These are phyloP conservation scores for Tetratostichococcus sp. DNA, from an alignment of 139 green algal genomes.

Conservation along the genomic window DNA sequence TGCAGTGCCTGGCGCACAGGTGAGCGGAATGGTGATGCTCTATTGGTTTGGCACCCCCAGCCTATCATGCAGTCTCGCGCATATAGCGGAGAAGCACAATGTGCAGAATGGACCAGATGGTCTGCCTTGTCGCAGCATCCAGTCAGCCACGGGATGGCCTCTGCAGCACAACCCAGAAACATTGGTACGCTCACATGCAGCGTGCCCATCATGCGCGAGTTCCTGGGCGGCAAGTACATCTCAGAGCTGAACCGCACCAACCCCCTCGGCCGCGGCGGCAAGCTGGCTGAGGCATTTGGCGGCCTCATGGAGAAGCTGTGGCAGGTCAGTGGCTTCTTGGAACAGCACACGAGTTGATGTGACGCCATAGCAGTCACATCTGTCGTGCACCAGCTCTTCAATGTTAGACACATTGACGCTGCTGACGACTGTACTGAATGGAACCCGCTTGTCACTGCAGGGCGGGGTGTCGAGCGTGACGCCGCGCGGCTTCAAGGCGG, in stretches of 20 bases:
- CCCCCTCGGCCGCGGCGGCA: conserved; percentile 83
- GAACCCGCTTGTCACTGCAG: not conserved
- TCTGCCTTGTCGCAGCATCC: too few relatives aligned
- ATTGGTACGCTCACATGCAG: too few relatives aligned
- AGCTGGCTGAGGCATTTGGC: conserved; percentile 86
- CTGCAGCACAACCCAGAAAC: too few relatives aligned
- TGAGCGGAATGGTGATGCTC: too few relatives aligned
- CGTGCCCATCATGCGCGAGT: conserved; percentile 70
- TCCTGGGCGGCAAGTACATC: conserved; percentile 64
- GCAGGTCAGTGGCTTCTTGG: conserved; percentile 36
- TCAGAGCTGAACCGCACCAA: conserved; percentile 82
- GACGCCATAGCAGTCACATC: not conserved
- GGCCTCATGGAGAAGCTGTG: conserved; percentile 82
- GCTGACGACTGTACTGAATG: too few relatives aligned
- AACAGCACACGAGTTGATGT: not conserved
- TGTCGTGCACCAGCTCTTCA: not conserved
- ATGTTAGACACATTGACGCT: not conserved
- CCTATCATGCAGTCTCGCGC: too few relatives aligned
- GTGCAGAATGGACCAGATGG: too few relatives aligned
- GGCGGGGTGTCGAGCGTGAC: conserved; percentile 36
- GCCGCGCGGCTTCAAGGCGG: conserved; percentile 76
- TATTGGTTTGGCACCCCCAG: too few relatives aligned
- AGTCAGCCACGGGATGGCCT: too few relatives aligned
- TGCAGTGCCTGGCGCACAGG: conserved; percentile 92
- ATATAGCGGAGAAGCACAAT: too few relatives aligned